These are phyloP conservation scores for Candida alai DNA, from an alignment of 805 yeast genomes.

Conservation along the genomic window DNA sequence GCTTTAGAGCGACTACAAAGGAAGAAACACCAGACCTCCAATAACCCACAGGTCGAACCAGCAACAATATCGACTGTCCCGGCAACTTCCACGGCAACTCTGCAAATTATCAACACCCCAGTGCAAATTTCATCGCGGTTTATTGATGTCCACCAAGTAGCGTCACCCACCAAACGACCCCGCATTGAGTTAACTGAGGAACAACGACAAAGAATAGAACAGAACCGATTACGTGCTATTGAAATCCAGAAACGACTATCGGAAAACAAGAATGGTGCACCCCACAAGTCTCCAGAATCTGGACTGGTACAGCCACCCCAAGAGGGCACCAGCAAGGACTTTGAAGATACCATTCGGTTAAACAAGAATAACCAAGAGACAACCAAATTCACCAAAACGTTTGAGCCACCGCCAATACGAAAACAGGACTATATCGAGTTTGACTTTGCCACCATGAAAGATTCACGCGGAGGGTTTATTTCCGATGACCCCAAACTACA, in stretches of 20 bases:
- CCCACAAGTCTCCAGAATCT: background rate
- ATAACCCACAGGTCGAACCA: constrained; percentile 2
- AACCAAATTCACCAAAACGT: constrained; percentile 10
- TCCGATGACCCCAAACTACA: constrained; percentile 15
- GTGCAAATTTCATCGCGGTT: constrained; percentile 8
- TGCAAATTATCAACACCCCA: constrained; percentile 10
- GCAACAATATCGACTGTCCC: constrained; percentile 2
- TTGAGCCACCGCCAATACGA: constrained; percentile 38
- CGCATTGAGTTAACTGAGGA: constrained; percentile 41
- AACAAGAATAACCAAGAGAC: constrained; percentile 12
- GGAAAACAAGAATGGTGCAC: constrained; percentile 13
- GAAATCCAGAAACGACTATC: constrained; percentile 31
- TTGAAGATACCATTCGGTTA: constrained; percentile 10
- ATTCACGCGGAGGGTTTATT: constrained; percentile 83
- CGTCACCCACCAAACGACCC: constrained; percentile 16
- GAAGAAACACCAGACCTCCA: background rate
- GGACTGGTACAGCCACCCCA: constrained; percentile 22
- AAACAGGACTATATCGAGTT: constrained; percentile 72
- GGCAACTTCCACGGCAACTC: constrained; percentile 5
- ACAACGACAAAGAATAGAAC: constrained; percentile 47
- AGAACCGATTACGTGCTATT: constrained; percentile 52
- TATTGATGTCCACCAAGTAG: constrained; percentile 9
- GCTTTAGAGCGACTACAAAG: constrained; percentile 55
- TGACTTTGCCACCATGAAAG: constrained; percentile 89
- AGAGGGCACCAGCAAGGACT: background rate